Evolutionary conservation across 1,284 basidiomycete genomes (phyloP), one percentile per base, ranked within the genome.

Genomic region (Ustilago nuda): DNA sequence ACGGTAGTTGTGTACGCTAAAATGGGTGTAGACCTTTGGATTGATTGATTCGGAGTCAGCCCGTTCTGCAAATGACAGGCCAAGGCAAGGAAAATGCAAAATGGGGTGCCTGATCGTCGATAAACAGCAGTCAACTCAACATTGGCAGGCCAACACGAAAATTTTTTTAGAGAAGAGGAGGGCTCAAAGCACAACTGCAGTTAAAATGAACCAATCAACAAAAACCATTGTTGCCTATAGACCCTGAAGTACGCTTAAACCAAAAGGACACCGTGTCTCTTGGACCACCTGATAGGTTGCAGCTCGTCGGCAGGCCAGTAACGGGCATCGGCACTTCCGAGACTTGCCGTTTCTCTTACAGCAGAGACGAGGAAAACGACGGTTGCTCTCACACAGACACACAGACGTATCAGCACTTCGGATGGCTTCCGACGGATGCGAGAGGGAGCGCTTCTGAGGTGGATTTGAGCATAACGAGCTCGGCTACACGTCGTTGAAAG

Each of bases 161-260:
- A 19, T 19, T 19, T 19, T 27, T 3, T 27, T 27, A 27, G 23
- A 27, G 23, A 41, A 41, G n/a, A 41, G 39, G 17, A 19, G n/a
- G 43, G 1, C 4, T 19, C n/a, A 19, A 19, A 37, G 19, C n/a
- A 7, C 19, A 8, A 23, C 43, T 45, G 43, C 43, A 45, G 17
- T 19, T 19, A 7, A 1, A 41, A 41, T 19, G 43, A 45, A 45
- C 43, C 43, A 45, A 23, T 19, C 12, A 45, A 45, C 7, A 8
- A 2, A 7, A 11, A 19, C 17, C 19, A 19, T 45, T 19, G 11
- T 11, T 11, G 7, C 19, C 11, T n/a, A 19, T 15, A 7, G 19
- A 45, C n/a, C 43, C n/a, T 45, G 43, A 45, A 8, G n/a, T 45
- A 19, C 43, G 43, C 43, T 45, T 45, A 45, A 45, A 45, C 43